Evolutionary conservation across 805 yeast genomes (phyloP).

Genomic region (Saccharomycopsis fodiens): DNA sequence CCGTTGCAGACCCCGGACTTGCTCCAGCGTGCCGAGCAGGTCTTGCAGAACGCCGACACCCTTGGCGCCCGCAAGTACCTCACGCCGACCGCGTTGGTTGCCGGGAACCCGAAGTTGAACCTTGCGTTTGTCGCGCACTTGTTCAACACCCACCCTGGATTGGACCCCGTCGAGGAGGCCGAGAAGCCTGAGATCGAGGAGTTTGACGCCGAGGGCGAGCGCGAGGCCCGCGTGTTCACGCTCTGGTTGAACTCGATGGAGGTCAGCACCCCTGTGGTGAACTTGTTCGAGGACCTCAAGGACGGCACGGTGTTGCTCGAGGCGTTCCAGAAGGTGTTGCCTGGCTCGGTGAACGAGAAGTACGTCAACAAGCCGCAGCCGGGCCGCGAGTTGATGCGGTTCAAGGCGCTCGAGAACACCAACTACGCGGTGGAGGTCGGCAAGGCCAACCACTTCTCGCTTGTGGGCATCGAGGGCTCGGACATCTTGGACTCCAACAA

Average conservation of each 20-base stretch:
- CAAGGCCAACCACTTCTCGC: constrained; percentile 82
- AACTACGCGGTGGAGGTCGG: constrained; percentile 97
- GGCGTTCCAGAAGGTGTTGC: constrained; percentile 93
- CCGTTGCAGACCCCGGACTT: constrained; percentile 78
- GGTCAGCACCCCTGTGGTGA: constrained; percentile 90
- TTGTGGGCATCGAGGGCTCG: constrained; percentile 97
- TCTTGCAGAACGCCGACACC: constrained; percentile 80
- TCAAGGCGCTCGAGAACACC: constrained; percentile 95
- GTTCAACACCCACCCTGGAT: constrained; percentile 94
- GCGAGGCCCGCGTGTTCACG: constrained; percentile 98
- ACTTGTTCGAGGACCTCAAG: constrained; percentile 87
- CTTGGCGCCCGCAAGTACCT: constrained; percentile 89
- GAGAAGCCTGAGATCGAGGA: constrained; percentile 95
- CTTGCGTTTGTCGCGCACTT: constrained; percentile 96
- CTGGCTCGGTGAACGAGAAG: constrained; percentile 77
- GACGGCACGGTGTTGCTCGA: constrained; percentile 86
- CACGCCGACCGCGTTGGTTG: constrained; percentile 86
- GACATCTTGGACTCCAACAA: constrained; percentile 93
- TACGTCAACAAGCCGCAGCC: constrained; percentile 78
- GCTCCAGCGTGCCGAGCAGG: constrained; percentile 77
- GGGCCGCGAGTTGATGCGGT: constrained; percentile 74
- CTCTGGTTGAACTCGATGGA: constrained; percentile 95
- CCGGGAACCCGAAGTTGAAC: constrained; percentile 94
- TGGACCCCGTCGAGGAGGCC: constrained; percentile 87
- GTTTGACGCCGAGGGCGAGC: constrained; percentile 98